Evolutionary conservation across 495 filamentous ascomycete species (phyloP), one percentile per base, ranked within the genome.

Genomic region (Hamigera avellanea): DNA sequence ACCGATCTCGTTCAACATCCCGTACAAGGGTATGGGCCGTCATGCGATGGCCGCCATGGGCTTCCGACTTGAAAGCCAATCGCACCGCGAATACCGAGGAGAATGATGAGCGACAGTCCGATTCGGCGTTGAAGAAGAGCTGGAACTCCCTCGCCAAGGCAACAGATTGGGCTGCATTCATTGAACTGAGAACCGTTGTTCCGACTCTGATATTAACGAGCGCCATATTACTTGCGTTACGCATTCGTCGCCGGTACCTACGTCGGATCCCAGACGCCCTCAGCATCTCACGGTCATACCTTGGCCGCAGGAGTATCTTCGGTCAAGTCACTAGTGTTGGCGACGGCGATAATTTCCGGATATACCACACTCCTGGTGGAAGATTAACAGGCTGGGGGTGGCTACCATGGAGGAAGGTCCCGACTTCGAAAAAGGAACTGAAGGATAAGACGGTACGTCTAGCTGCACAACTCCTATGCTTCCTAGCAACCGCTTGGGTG

Each of bases 321-420:
- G 91, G 91, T 6, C 70, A 65, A 37, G 91, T 95, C 2, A 95
- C 91, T 18, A 87, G 82, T 43, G 91, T 98, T 16, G 93, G 93
- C 33, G 91, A 98, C 66, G 93, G 85, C 0, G 91, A 98, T 52
- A 86, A 86, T 43, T 95, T 98, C 54, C 76, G 86, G 35, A 55
- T 98, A 7, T 98, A 81, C 54, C 91, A 98, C 57, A 95, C 86
- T 0, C 91, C 91, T 0, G 91, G 93, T 9, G 91, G 91, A 9
- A 65, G 83, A 32, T 50, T 89, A 14, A 68, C 79, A 9, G 91
- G 91, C 33, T 98, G 93, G 93, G 87, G 80, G 9, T 95, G 86
- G 87, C 49, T 93, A 36, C 77, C 75, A 0, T 71, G 80, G 57
- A 76, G 86, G 45, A 76, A 60, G 32, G 73, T 94, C 2, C 86